A percentile compares a stretch with the other conserved stretches of the same genome.
phyloP scores from a whole-genome alignment of 2,329 filamentous ascomycete genomes.

The Coniochaeta hoffmannii region DNA sequence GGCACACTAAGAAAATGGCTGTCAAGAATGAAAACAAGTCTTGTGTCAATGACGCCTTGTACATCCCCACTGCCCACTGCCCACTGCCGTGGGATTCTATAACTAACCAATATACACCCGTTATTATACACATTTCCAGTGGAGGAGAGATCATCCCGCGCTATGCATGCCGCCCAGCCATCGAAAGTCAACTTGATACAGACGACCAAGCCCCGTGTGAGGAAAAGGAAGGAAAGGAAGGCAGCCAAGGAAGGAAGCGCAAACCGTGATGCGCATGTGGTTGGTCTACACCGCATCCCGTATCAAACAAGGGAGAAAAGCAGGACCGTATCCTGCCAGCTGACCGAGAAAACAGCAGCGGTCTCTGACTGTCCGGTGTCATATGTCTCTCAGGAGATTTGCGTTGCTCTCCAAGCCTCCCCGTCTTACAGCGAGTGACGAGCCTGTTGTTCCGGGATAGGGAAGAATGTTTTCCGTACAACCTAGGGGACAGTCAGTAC shows the following conservation, averaged over 20 bases:
- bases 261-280: not conserved
- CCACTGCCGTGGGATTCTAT: conserved; percentile 18
- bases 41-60: conserved; percentile 4
- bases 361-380: not conserved
- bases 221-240: not conserved
- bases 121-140: conserved; percentile 44
- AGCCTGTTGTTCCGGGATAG: conserved; percentile 22
- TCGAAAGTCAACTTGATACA: conserved; percentile 2
- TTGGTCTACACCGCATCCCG: not conserved
- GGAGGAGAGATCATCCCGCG: conserved; percentile 47
- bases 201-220: conserved; percentile 3
- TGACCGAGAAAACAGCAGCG: not conserved
- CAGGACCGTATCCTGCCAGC: not conserved
- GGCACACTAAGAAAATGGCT: not conserved
- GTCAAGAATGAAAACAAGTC: not conserved
- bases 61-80: conserved; percentile 11
- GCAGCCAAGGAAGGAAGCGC: not conserved
- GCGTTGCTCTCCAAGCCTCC: not conserved
- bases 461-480: conserved; percentile 33
- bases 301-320: not conserved
- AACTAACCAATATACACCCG: conserved; percentile 18
- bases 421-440: conserved; percentile 3
- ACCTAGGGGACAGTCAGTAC: conserved; percentile 16
- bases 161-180: conserved; percentile 23
- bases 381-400: not conserved